Percentiles rank a stretch among this genome's conserved stretches.
phyloP scores from a whole-genome alignment of 2,329 filamentous ascomycete genomes.

The Davidsoniella virescens region DNA sequence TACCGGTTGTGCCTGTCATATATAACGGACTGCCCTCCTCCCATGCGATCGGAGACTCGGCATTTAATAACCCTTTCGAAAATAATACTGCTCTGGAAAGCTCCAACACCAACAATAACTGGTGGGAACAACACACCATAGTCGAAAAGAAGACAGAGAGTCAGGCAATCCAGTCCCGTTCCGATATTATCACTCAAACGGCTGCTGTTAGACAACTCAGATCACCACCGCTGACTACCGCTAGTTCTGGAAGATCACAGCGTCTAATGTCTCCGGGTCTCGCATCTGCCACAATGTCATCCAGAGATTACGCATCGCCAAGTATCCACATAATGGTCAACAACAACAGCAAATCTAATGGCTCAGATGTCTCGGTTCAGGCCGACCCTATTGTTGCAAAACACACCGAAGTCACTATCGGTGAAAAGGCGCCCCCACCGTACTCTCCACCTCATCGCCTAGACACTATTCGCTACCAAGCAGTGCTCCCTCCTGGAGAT shows the following conservation, averaged over 20 bases:
- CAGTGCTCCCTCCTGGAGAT: slow-evolving; percentile 41
- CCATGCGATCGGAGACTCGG: no score
- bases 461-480: slow-evolving; percentile 33
- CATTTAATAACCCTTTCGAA: no score
- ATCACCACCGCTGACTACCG: background rate
- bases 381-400: background rate
- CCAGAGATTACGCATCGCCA: slow-evolving; percentile 3
- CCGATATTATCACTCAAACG: background rate
- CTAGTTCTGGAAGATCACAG: background rate
- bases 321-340: background rate
- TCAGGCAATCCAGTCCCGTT: background rate
- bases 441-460: slow-evolving; percentile 34
- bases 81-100: no score
- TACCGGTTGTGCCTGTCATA: slow-evolving; percentile 10
- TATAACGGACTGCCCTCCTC: no score
- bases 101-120: background rate
- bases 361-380: background rate
- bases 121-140: slow-evolving; percentile 4
- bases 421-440: slow-evolving; percentile 29
- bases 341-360: background rate
- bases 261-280: slow-evolving; percentile 9
- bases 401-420: background rate
- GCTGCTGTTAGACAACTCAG: background rate
- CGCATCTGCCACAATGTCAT: slow-evolving; percentile 14
- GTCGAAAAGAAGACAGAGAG: slow-evolving; percentile 3